phyloP scores from a whole-genome alignment of 441 rosid genomes.

The Brassica hybrid region DNA sequence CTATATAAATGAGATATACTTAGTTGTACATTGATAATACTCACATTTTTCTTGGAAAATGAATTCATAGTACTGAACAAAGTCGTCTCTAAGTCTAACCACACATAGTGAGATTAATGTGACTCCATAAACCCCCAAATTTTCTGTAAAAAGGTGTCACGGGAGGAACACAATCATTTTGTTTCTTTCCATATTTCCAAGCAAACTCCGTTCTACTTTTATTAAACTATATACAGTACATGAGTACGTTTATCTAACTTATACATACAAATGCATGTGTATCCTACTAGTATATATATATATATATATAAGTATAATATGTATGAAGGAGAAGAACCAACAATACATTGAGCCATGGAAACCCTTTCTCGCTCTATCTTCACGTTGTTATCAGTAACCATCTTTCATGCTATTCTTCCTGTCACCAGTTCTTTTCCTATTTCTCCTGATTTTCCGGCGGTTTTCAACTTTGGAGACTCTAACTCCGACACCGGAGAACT shows the following conservation, averaged over 20 bases:
- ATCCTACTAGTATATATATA: neutral
- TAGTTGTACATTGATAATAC: neutral
- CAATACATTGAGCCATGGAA: constrained; percentile 26
- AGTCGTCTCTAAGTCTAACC: constrained; percentile 9
- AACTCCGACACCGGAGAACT: constrained; percentile 69
- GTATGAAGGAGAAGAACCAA: neutral
- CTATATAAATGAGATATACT: neutral
- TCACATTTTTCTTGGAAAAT: neutral
- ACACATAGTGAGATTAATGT: constrained; percentile 10
- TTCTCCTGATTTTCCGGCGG: constrained; percentile 44
- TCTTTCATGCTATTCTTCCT: constrained; percentile 15
- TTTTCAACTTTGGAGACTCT: constrained; percentile 72
- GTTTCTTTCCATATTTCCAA: constrained; percentile 37
- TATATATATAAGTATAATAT: neutral
- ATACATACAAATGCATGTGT: neutral
- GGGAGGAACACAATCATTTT: constrained; percentile 34
- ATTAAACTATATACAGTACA: constrained; percentile 2
- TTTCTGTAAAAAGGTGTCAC: constrained; percentile 19
- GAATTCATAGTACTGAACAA: neutral
- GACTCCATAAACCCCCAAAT: constrained; percentile 17
- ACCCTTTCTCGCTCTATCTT: neutral
- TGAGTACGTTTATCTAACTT: constrained; percentile 27
- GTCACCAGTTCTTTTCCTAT: constrained; percentile 26
- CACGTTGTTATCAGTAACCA: constrained; percentile 6
- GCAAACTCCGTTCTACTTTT: constrained; percentile 30